Conservation (phyloP, 2,329 filamentous ascomycete genomes). For the Dactylella cylindrospora region DNA sequence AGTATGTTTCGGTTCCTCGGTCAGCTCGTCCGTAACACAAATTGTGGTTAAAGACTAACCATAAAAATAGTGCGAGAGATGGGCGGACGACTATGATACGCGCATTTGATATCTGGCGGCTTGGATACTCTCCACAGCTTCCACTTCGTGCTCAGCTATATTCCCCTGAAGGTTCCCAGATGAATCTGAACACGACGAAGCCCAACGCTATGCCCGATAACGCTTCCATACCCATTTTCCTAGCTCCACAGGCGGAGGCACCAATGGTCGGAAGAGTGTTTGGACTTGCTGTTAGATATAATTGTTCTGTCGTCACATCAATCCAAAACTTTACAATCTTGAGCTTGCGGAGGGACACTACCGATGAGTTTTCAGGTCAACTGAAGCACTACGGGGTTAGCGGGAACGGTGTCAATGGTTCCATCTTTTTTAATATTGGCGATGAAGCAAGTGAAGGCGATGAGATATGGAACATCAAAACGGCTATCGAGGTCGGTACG, state of each 20-base stretch:
- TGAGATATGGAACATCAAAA: not conserved
- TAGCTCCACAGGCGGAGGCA: not conserved
- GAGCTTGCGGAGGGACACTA: conserved; percentile 1
- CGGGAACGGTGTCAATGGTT: too few species aligned
- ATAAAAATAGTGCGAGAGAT: too few species aligned
- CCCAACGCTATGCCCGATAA: conserved; percentile 2
- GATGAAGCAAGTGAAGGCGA: too few species aligned
- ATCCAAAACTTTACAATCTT: conserved; percentile 3
- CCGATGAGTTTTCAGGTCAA: not conserved
- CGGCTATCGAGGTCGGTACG: conserved; percentile 4
- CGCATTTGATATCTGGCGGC: too few species aligned
- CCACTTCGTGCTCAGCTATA: too few species aligned
- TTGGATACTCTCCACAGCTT: too few species aligned
- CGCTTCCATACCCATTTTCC: conserved; percentile 1
- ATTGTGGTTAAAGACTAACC: too few species aligned
- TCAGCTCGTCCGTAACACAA: too few species aligned
- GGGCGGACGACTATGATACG: too few species aligned
- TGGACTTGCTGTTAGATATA: conserved; percentile 7
- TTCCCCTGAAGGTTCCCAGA: not conserved
- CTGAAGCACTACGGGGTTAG: too few species aligned
- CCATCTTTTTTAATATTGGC: too few species aligned
- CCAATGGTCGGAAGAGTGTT: not conserved
- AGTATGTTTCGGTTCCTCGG: too few species aligned
- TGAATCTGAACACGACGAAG: not conserved
- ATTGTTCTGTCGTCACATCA: conserved; percentile 6